A percentile compares a stretch with the other conserved stretches of the same genome.
Evolutionary conservation across 208 protist species (phyloP).

Genomic region (Lotmaria passim): DNA sequence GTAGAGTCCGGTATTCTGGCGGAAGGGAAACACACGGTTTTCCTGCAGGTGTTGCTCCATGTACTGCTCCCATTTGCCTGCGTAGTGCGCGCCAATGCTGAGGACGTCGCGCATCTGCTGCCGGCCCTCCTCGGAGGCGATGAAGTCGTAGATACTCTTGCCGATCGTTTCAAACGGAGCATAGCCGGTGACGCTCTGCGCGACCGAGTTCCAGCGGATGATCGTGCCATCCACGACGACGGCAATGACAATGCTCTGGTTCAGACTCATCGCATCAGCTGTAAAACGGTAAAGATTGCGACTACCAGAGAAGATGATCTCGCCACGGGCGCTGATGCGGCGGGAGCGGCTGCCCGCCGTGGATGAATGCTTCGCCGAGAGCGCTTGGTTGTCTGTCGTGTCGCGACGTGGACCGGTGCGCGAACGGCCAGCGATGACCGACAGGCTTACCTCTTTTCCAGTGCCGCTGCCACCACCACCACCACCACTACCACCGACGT

Average conservation of each 20-base stretch:
- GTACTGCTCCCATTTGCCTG: slow-evolving; percentile 77
- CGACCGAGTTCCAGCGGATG: slow-evolving; percentile 82
- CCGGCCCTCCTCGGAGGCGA: slow-evolving; percentile 51
- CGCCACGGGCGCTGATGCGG: slow-evolving; percentile 59
- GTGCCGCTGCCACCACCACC: too few species aligned
- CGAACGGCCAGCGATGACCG: slow-evolving; percentile 3
- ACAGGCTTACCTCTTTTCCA: too few species aligned
- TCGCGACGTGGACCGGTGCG: slow-evolving; percentile 17
- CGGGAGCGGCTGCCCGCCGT: slow-evolving; percentile 21
- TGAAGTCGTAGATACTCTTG: slow-evolving; percentile 72
- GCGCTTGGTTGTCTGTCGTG: slow-evolving; percentile 6
- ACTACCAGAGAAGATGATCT: slow-evolving; percentile 85
- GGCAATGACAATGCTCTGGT: slow-evolving; percentile 67
- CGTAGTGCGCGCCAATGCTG: slow-evolving; percentile 44
- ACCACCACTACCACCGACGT: too few species aligned
- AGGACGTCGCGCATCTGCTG: slow-evolving; percentile 57
- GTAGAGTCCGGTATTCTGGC: slow-evolving; percentile 66
- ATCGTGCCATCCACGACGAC: slow-evolving; percentile 87
- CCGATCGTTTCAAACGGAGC: slow-evolving; percentile 66
- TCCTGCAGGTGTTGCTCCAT: slow-evolving; percentile 44
- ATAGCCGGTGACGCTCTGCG: slow-evolving; percentile 67
- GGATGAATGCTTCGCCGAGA: slow-evolving; percentile 25
- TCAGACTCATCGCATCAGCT: slow-evolving; percentile 47
- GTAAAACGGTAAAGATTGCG: slow-evolving; percentile 85
- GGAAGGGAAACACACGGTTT: slow-evolving; percentile 67